These are phyloP conservation scores for Podosphaera aphanis DNA, from an alignment of 2,329 filamentous ascomycete species.

Conservation along the genomic window DNA sequence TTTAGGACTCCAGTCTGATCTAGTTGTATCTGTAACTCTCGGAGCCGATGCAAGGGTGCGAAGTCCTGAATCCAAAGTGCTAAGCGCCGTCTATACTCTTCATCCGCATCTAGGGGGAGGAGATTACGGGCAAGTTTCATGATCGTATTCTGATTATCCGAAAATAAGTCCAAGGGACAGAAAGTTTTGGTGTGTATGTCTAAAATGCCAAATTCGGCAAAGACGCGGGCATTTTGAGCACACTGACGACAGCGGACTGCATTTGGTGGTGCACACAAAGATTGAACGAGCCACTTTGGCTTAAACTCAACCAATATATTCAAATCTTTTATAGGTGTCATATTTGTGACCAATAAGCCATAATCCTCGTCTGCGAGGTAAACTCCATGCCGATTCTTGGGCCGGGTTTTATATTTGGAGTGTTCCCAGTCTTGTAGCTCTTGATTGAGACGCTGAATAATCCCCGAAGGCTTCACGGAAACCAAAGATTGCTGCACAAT, in stretches of 20 bases:
- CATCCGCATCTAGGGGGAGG: constrained; percentile 4
- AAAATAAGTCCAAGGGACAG: constrained; percentile 42
- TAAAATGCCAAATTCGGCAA: constrained; percentile 5
- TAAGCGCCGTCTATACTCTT: constrained; percentile 7
- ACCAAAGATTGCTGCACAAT: constrained; percentile 33
- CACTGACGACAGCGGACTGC: constrained; percentile 53
- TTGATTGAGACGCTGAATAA: constrained; percentile 27
- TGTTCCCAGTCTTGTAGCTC: constrained; percentile 20
- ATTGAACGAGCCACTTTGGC: constrained; percentile 64
- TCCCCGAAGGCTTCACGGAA: constrained; percentile 20
- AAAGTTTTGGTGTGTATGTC: constrained; percentile 17
- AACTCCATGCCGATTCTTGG: constrained; percentile 24
- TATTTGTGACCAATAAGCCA: constrained; percentile 52
- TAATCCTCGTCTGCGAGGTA: constrained; percentile 32
- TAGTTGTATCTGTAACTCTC: constrained; percentile 18
- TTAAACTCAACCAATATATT: constrained; percentile 41
- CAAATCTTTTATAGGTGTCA: constrained; percentile 21
- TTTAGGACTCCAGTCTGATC: constrained; percentile 13
- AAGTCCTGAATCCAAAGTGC: constrained; percentile 17
- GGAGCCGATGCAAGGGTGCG: constrained; percentile 18
- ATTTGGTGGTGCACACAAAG: constrained; percentile 39
- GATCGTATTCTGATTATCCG: constrained; percentile 22
- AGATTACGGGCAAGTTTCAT: constrained; percentile 18
- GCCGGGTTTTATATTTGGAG: constrained; percentile 13
- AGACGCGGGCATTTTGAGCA: constrained; percentile 21